Conservation (phyloP, 768 basidiomycete species). For the Russula olivacea region DNA sequence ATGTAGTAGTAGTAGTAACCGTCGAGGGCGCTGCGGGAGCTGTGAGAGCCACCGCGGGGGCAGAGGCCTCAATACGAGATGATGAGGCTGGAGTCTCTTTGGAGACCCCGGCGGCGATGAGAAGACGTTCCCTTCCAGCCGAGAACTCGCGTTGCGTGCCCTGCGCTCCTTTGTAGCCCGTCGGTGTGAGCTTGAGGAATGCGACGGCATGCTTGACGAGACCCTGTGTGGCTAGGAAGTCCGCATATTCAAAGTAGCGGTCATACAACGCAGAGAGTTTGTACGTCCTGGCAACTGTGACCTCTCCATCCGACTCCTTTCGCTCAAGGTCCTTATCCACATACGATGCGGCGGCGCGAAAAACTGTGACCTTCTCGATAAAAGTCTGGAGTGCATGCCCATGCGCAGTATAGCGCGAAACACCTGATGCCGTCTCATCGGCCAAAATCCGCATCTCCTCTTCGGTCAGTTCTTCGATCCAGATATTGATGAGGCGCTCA, state of each 20-base stretch:
- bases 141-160: conserved; percentile 38
- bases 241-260: conserved; percentile 92
- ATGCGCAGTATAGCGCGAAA: conserved; percentile 70
- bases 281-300: conserved; percentile 56
- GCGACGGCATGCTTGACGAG: conserved; percentile 73
- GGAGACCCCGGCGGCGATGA: conserved; percentile 35
- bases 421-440: conserved; percentile 37
- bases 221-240: conserved; percentile 87
- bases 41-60: conserved; percentile 22
- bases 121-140: conserved; percentile 43
- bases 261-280: conserved; percentile 86
- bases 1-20: conserved; percentile 11
- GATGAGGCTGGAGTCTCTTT: conserved; percentile 27
- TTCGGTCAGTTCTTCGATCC: conserved; percentile 84
- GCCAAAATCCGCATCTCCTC: conserved; percentile 59
- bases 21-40: conserved; percentile 24
- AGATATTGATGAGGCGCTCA: conserved; percentile 84
- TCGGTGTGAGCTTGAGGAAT: conserved; percentile 75
- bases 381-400: conserved; percentile 87
- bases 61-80: conserved; percentile 24
- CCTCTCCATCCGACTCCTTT: conserved; percentile 33
- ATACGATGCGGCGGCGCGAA: conserved; percentile 81
- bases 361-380: conserved; percentile 94
- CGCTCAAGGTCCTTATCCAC: conserved; percentile 60
- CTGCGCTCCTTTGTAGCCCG: conserved; percentile 62